Evolutionary conservation across 106 monocot genomes (phyloP), one percentile per base, ranked within the genome.

Genomic region (Cymbidium sinense): DNA sequence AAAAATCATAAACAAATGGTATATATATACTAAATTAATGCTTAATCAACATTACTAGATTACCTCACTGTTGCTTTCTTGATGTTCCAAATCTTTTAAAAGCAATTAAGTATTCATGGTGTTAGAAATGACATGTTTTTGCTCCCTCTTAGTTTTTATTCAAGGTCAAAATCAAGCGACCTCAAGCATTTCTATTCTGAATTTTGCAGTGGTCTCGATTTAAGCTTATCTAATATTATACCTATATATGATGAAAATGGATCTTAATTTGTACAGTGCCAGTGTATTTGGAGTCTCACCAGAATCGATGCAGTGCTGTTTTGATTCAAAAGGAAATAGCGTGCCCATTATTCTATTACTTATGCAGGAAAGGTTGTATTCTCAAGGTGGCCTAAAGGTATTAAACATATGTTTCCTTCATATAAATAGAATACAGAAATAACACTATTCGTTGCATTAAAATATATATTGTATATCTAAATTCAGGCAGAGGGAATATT

Each of bases 231-330:
- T 34, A 71, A 34, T 4, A 64, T 9, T 28, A 64, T 64, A n/a
- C 18, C 25, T 27, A 64, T 64, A 17, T 17, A 13, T 31, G 2
- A 67, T 67, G 67, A 35, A 71, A 71, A 36, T 71, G 36, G 20
- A 71, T 71, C 58, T 71, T 35, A 39, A 71, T 71, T 74, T 74
- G 43, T 74, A 79, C 85, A 96, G 96, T 81, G 96, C 89, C 2
- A 96, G 96, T 77, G 91, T 96, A 10, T 96, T 96, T 70, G 96
- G 96, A 13, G 96, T 96, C 47, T 96, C 96, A 12, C 87, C 96
- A 11, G 91, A 96, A 70, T 96, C 96, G 12, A 96, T 96, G 96
- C 96, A 96, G 75, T 96, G 93, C 36, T 82, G 77, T n/a, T 91
- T 88, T 41, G 96, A 96, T 84, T 79, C 91, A 19, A 96, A 85